Evolutionary conservation across 768 basidiomycete species (phyloP).

Genomic region (Pseudohyphozyma bogoriensis): DNA sequence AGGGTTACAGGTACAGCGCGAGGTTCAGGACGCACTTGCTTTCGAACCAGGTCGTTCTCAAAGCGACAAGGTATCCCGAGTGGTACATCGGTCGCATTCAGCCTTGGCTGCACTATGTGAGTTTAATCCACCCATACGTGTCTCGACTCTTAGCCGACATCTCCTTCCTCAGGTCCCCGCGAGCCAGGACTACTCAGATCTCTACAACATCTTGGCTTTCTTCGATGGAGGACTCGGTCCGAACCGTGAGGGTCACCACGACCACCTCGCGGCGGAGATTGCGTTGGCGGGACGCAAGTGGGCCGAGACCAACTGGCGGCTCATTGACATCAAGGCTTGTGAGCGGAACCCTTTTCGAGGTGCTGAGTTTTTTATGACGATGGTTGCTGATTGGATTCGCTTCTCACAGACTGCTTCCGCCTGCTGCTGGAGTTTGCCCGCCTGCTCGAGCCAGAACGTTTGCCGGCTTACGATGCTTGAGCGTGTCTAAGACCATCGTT

Average conservation of each 20-base stretch:
- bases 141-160: background rate
- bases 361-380: no score
- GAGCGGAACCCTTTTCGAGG: no score
- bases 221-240: conserved; percentile 47
- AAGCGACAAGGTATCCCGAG: conserved; percentile 83
- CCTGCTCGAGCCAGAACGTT: no score
- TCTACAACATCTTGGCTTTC: conserved; percentile 61
- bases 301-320: conserved; percentile 28
- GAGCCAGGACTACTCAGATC: conserved; percentile 31
- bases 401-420: no score
- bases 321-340: conserved; percentile 27
- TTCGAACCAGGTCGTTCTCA: conserved; percentile 35
- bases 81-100: conserved; percentile 84
- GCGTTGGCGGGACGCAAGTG: conserved; percentile 45
- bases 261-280: conserved; percentile 50
- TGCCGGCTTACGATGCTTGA: no score
- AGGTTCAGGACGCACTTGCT: background rate
- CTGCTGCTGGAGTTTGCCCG: no score
- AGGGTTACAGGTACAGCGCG: background rate
- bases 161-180: conserved; percentile 32
- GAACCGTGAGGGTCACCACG: conserved; percentile 45
- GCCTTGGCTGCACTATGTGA: conserved; percentile 54
- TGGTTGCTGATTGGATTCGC: no score
- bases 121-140: no score
- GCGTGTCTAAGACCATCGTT: no score